Conservation (phyloP, 768 basidiomycete species). For the Mycena vulgaris region DNA sequence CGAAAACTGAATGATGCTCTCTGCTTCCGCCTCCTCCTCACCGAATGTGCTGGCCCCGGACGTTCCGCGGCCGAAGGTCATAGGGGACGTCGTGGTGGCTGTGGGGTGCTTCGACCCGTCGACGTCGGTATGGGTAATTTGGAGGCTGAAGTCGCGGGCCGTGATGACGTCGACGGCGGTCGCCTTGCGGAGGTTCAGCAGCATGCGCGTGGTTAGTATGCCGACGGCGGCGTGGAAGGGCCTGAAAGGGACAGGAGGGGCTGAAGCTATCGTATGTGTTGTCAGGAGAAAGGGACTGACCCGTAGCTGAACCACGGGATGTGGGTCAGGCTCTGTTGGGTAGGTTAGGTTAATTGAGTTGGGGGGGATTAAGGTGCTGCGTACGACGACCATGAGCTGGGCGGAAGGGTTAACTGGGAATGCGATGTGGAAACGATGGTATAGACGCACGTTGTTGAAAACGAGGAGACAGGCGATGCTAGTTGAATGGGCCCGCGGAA, state of each 20-base stretch:
- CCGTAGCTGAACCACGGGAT: slow-evolving; percentile 69
- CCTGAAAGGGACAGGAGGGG: slow-evolving; percentile 39
- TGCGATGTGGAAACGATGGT: not conserved
- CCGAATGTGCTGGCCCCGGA: no score
- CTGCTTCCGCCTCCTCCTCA: no score
- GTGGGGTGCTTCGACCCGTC: no score
- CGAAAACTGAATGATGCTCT: no score
- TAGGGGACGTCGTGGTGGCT: no score
- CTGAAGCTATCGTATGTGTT: not conserved
- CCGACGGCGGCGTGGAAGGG: slow-evolving; percentile 65
- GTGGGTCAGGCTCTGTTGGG: slow-evolving; percentile 52
- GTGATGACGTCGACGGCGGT: slow-evolving; percentile 12
- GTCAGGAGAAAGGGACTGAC: slow-evolving; percentile 37
- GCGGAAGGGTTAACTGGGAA: not conserved
- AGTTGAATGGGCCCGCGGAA: slow-evolving; percentile 5
- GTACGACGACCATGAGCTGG: slow-evolving; percentile 38
- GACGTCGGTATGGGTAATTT: no score
- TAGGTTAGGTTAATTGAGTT: not conserved
- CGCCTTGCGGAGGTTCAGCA: slow-evolving; percentile 60
- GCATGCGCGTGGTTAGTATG: slow-evolving; percentile 62
- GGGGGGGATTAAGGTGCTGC: not conserved
- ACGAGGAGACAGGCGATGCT: slow-evolving; percentile 58
- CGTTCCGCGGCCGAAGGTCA: no score
- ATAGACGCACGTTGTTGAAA: slow-evolving; percentile 60
- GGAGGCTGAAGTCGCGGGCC: not conserved